Percentiles rank a stretch among this genome's conserved stretches.
phyloP scores from a whole-genome alignment of 1,284 basidiomycete species.

The Earliella scabrosa region DNA sequence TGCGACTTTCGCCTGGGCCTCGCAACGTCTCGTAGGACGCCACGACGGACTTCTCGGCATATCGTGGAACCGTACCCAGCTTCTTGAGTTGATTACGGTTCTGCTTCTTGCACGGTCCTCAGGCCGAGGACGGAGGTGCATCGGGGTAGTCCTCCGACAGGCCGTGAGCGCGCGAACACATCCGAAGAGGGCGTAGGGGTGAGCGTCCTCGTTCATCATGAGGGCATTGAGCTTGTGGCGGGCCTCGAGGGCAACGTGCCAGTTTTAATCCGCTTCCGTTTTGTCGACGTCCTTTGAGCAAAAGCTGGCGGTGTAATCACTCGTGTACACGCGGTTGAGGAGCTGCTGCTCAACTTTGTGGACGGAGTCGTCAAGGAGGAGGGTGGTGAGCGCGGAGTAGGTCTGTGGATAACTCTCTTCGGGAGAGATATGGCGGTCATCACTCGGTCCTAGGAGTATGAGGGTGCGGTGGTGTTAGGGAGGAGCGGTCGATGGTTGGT shows the following conservation, averaged over 20 bases:
- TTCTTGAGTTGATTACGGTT: constrained; percentile 30
- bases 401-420: constrained; percentile 12
- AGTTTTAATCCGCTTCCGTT: constrained; percentile 26
- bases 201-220: neutral
- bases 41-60: constrained; percentile 76
- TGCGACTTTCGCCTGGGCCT: constrained; percentile 64
- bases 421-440: neutral
- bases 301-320: constrained; percentile 60
- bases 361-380: constrained; percentile 84
- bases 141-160: too few species aligned
- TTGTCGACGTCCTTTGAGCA: constrained; percentile 50
- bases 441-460: constrained; percentile 9
- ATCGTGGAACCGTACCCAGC: constrained; percentile 49
- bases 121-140: too few species aligned
- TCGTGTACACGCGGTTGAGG: constrained; percentile 77
- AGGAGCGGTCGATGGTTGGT: constrained; percentile 22
- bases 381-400: constrained; percentile 70
- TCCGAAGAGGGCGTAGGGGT: too few species aligned
- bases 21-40: constrained; percentile 65
- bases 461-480: constrained; percentile 16
- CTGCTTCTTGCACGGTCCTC: constrained; percentile 24
- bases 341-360: constrained; percentile 81
- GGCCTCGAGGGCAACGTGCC: constrained; percentile 22
- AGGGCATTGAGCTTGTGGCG: constrained; percentile 14
- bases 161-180: too few species aligned